Evolutionary conservation across 2,329 filamentous ascomycete species (phyloP), one percentile per base, ranked within the genome.

Genomic region (Pseudocercospora fuligena): DNA sequence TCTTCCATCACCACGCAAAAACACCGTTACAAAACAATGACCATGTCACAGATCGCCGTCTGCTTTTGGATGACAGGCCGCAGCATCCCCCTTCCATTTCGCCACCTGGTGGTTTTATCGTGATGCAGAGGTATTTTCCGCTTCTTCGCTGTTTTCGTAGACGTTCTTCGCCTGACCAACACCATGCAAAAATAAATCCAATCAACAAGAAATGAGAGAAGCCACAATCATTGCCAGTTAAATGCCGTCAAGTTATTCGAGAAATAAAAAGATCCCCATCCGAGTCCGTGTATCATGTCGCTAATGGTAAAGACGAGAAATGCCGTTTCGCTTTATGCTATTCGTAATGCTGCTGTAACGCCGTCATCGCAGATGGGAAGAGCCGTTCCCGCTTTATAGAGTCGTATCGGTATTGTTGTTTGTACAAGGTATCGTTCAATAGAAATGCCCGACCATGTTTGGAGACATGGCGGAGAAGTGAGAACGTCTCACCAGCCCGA

Each of bases 311-410:
- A 59, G 58, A 54, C 61, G 61, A 69, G 63, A 57, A 63, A 70
- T 66, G 68, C 66, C 66, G 68, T 69, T 51, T 54, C 63, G 51
- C 70, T 69, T 60, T 51, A 64, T 69, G 63, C 68, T 66, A 66
- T 70, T 72, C 70, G 68, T 72, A 66, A 70, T 72, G 70, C 70
- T 70, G 70, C 62, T 66, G 61, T 61, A 71, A 70, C 70, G 68
- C 70, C 70, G 66, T 72, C 67, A 61, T 72, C 68, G 66, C 61
- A 61, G 63, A 49, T 64, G 49, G 40, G 59, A 43, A 63, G 64
- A 65, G 58, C 61, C 36, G 6, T 64, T 66, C 65, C 65, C 69
- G 59, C 63, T 66, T 66, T 68, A 65, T 66, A 69, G 66, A 67
- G 64, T 70, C 61, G 66, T 70, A 64, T 61, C 36, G 53, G 47